Percentiles rank a stretch among this genome's conserved stretches.
These are phyloP conservation scores for Phytopythium aichiense DNA, from an alignment of 352 stramenopile genomes.

Conservation along the genomic window DNA sequence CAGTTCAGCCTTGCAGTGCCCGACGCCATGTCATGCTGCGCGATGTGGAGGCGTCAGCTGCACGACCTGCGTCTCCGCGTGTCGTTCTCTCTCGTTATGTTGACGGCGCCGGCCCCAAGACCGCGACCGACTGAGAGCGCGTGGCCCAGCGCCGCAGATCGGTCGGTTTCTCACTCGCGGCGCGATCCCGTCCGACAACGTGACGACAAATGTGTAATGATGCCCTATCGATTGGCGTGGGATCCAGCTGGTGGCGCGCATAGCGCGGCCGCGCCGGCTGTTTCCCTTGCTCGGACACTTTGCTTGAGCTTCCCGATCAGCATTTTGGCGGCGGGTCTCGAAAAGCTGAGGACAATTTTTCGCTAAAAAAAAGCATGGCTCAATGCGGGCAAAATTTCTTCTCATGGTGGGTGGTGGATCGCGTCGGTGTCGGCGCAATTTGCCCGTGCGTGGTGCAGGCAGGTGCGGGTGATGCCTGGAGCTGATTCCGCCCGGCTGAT, in stretches of 20 bases:
- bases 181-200: neutral
- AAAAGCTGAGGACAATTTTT: neutral
- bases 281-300: neutral
- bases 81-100: neutral
- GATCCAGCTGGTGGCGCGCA: conserved; percentile 3
- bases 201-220: conserved; percentile 5
- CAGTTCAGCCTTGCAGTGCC: too few relatives aligned
- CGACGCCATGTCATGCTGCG: too few relatives aligned
- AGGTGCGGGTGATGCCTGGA: too few relatives aligned
- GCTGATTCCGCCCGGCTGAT: too few relatives aligned
- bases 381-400: neutral
- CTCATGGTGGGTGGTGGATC: neutral
- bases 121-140: neutral
- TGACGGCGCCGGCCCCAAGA: neutral
- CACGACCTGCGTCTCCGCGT: neutral
- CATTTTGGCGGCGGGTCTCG: neutral
- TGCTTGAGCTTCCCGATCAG: too few relatives aligned
- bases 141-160: neutral
- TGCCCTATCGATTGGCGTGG: conserved; percentile 7
- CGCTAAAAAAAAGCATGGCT: neutral
- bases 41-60: too few relatives aligned
- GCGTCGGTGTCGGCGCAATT: too few relatives aligned
- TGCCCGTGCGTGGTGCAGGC: too few relatives aligned
- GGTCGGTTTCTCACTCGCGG: neutral
- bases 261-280: neutral